Conservation (phyloP, 1,139 yeast genomes). For the Debaryomyces coudertii region DNA sequence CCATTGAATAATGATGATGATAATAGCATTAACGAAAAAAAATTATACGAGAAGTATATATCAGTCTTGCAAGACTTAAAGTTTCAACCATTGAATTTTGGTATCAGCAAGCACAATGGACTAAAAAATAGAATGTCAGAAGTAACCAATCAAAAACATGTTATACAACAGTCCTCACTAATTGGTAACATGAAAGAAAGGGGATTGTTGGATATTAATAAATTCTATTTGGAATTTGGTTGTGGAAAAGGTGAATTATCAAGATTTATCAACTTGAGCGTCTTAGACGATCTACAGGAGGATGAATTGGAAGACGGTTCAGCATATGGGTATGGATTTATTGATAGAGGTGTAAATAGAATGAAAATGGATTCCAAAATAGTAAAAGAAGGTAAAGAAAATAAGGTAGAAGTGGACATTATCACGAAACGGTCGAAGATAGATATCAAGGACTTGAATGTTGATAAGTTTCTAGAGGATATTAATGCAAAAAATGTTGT, state of each 20-base stretch:
- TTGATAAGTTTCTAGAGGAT: slow-evolving; percentile 49
- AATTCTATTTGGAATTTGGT: slow-evolving; percentile 75
- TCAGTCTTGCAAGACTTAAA: slow-evolving; percentile 24
- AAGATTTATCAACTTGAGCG: slow-evolving; percentile 61
- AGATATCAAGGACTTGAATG: slow-evolving; percentile 75
- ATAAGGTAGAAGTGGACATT: slow-evolving; percentile 28
- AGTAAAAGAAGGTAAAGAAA: slow-evolving; percentile 49
- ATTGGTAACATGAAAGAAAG: slow-evolving; percentile 64
- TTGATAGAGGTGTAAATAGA: slow-evolving; percentile 79
- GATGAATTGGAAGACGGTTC: neutral
- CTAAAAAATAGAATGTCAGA: slow-evolving; percentile 43
- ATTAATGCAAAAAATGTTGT: slow-evolving; percentile 36
- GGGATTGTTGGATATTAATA: slow-evolving; percentile 39
- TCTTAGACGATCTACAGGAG: slow-evolving; percentile 30
- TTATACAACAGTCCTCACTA: slow-evolving; percentile 78
- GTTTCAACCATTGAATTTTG: slow-evolving; percentile 22
- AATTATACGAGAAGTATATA: slow-evolving; percentile 32
- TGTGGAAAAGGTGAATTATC: slow-evolving; percentile 89
- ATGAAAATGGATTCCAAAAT: slow-evolving; percentile 79
- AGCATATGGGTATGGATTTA: slow-evolving; percentile 56
- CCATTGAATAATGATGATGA: slow-evolving; percentile 16
- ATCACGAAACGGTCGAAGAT: slow-evolving; percentile 58
- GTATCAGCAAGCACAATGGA: slow-evolving; percentile 31
- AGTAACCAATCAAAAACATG: slow-evolving; percentile 69
- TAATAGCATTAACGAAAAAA: slow-evolving; percentile 15